These are phyloP conservation scores for Ustilago cynodontis DNA, from an alignment of 1,284 basidiomycete genomes.

Conservation along the genomic window DNA sequence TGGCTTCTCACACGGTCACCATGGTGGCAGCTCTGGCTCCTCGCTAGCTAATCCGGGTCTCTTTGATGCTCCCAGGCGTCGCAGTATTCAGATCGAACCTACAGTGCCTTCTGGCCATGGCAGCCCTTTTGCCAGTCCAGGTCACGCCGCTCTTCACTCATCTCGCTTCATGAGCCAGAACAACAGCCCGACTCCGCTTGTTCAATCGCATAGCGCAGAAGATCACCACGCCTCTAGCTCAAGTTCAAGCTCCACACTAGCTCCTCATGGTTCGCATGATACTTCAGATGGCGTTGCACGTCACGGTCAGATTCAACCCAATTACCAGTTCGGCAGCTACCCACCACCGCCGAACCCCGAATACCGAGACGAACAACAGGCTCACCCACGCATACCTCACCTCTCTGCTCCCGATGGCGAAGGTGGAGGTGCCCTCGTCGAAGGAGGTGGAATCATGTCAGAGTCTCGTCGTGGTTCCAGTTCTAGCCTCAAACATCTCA, in stretches of 20 bases:
- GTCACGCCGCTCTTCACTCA: slow-evolving; percentile 38
- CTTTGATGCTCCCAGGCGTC: slow-evolving; percentile 45
- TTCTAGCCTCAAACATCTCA: slow-evolving; percentile 19
- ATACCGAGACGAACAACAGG: slow-evolving; percentile 40
- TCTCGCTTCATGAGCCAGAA: slow-evolving; percentile 51
- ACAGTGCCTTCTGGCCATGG: slow-evolving; percentile 44
- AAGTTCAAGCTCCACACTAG: slow-evolving; percentile 13
- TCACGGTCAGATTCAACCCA: slow-evolving; percentile 38
- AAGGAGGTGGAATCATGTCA: slow-evolving; percentile 25
- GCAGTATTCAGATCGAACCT: slow-evolving; percentile 55
- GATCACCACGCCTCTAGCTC: slow-evolving; percentile 33
- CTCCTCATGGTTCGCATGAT: slow-evolving; percentile 25
- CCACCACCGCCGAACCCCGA: slow-evolving; percentile 38
- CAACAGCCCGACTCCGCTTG: slow-evolving; percentile 50
- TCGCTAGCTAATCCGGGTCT: slow-evolving; percentile 42
- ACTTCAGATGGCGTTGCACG: slow-evolving; percentile 18
- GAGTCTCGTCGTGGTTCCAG: slow-evolving; percentile 44
- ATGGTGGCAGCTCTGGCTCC: slow-evolving; percentile 35
- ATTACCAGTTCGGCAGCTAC: slow-evolving; percentile 55
- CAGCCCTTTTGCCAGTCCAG: slow-evolving; percentile 45
- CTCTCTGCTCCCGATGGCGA: slow-evolving; percentile 52
- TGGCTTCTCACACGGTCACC: slow-evolving; percentile 39
- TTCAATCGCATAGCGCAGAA: slow-evolving; percentile 34
- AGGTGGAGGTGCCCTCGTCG: slow-evolving; percentile 38
- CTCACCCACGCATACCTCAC: slow-evolving; percentile 44